phyloP scores from a whole-genome alignment of 169 alveolate genomes.

The Babesia gibsoni region DNA sequence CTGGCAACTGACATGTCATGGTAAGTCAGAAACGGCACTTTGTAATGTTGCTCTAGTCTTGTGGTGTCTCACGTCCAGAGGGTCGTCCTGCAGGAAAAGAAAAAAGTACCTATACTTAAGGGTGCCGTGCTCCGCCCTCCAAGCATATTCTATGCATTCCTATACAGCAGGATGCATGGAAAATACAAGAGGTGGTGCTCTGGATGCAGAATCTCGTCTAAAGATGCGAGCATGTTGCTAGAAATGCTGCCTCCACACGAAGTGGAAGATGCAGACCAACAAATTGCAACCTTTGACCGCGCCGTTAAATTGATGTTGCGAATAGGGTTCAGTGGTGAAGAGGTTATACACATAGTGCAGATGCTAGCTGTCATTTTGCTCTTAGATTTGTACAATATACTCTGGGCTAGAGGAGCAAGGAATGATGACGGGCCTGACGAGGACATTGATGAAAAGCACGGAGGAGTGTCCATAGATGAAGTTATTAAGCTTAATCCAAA shows the following conservation, averaged over 20 bases:
- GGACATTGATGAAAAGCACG: not conserved
- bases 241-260: constrained; percentile 47
- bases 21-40: too few relatives aligned
- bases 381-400: constrained; percentile 3
- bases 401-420: not conserved
- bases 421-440: too few relatives aligned
- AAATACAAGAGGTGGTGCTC: constrained; percentile 7
- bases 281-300: constrained; percentile 2
- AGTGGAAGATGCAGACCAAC: constrained; percentile 3
- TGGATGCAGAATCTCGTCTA: not conserved
- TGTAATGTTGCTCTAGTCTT: too few relatives aligned
- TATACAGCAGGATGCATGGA: constrained; percentile 8
- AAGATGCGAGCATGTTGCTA: constrained; percentile 12
- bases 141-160: constrained; percentile 38
- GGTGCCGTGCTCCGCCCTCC: constrained; percentile 14
- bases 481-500: constrained; percentile 21
- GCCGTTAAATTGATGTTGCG: constrained; percentile 1
- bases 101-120: not conserved
- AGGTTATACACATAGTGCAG: constrained; percentile 12
- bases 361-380: constrained; percentile 31
- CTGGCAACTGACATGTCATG: constrained; percentile 53
- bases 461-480: too few relatives aligned
- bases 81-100: not conserved
- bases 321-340: constrained; percentile 49
- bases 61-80: constrained; percentile 10